These are phyloP conservation scores for Leccinellum luteum DNA, from an alignment of 768 basidiomycete genomes.

Conservation along the genomic window DNA sequence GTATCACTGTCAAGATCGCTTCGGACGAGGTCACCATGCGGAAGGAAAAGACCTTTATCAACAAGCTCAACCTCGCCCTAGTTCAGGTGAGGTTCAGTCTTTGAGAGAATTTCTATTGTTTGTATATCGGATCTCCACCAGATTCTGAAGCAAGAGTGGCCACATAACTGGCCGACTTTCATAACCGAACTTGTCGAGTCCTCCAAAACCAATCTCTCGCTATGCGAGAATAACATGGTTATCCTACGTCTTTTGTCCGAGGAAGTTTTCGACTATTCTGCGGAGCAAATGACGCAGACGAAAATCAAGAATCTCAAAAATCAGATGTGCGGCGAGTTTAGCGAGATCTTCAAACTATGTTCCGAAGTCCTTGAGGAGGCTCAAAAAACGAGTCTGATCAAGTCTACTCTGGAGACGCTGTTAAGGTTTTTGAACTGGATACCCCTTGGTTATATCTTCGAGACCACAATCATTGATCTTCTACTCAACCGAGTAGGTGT, in stretches of 20 bases:
- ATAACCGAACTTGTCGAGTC: slow-evolving; percentile 96
- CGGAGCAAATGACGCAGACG: slow-evolving; percentile 97
- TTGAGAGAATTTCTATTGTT: background rate
- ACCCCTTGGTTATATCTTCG: slow-evolving; percentile 97
- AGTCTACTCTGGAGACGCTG: slow-evolving; percentile 90
- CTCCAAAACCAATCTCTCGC: slow-evolving; percentile 90
- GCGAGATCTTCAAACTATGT: slow-evolving; percentile 97
- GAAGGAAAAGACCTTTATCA: slow-evolving; percentile 91
- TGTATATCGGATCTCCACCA: slow-evolving; percentile 32
- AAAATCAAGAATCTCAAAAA: slow-evolving; percentile 98
- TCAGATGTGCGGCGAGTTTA: slow-evolving; percentile 96
- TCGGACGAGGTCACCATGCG: slow-evolving; percentile 87
- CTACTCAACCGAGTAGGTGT: slow-evolving; percentile 81
- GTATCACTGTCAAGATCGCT: slow-evolving; percentile 87
- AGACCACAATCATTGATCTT: slow-evolving; percentile 94
- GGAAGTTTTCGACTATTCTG: slow-evolving; percentile 98
- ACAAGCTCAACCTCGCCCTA: slow-evolving; percentile 94
- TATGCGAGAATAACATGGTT: slow-evolving; percentile 99
- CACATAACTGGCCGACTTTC: slow-evolving; percentile 98
- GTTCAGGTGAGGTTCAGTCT: slow-evolving; percentile 65
- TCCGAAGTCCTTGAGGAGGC: slow-evolving; percentile 96
- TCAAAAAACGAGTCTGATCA: slow-evolving; percentile 93
- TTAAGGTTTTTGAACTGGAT: slow-evolving; percentile 99
- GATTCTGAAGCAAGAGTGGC: slow-evolving; percentile 99
- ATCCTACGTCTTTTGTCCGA: slow-evolving; percentile 96